These are phyloP conservation scores for Digitaria exilis DNA, from an alignment of 202 grass and related monocot species.

Conservation along the genomic window DNA sequence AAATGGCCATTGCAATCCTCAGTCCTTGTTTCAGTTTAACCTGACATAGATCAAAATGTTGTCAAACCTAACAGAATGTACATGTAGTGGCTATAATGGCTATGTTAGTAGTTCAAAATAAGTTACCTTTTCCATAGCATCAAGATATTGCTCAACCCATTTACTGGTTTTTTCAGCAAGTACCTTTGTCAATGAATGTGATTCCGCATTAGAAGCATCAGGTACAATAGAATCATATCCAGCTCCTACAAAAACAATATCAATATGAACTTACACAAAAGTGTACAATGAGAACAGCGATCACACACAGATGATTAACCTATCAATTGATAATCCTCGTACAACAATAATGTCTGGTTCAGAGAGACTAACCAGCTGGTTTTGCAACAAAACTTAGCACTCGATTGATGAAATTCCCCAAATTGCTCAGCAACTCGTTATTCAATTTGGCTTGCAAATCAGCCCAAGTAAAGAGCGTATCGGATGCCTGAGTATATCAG, in stretches of 20 bases:
- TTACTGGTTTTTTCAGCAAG: slow-evolving; percentile 75
- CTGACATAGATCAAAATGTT: slow-evolving; percentile 39
- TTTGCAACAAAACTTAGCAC: slow-evolving; percentile 96
- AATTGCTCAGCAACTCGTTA: slow-evolving; percentile 76
- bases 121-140: slow-evolving; percentile 89
- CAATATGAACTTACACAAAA: slow-evolving; percentile 14
- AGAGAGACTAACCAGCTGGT: slow-evolving; percentile 72
- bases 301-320: not conserved
- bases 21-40: slow-evolving; percentile 98
- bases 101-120: slow-evolving; percentile 21
- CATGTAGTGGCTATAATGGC: not conserved
- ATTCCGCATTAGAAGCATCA: slow-evolving; percentile 65
- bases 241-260: slow-evolving; percentile 57
- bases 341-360: slow-evolving; percentile 7
- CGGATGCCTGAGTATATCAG: slow-evolving; percentile 66
- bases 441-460: slow-evolving; percentile 96
- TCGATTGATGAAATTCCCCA: slow-evolving; percentile 93
- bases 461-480: slow-evolving; percentile 91
- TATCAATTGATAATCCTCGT: slow-evolving; percentile 38
- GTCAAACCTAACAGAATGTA: slow-evolving; percentile 21
- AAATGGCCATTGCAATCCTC: slow-evolving; percentile 81
- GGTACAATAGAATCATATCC: slow-evolving; percentile 82
- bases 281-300: not conserved
- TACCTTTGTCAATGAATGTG: slow-evolving; percentile 57
- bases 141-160: slow-evolving; percentile 89